A percentile compares a stretch with the other conserved stretches of the same genome.
Evolutionary conservation across 345 rosid species (phyloP).

Genomic region (Camelina hispida): DNA sequence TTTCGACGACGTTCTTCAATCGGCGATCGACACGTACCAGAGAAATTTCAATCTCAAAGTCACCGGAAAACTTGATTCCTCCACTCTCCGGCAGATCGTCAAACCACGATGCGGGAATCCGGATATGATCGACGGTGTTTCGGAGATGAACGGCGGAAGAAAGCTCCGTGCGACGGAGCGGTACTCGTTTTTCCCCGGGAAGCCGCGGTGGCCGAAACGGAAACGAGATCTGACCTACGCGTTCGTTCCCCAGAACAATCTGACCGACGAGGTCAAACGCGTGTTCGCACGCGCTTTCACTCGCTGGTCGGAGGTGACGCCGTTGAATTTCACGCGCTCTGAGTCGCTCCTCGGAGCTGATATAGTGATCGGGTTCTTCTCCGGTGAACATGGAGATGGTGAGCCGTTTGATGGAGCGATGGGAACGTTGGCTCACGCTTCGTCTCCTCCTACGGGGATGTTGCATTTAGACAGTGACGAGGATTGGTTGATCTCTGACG

Average conservation of each 20-base stretch:
- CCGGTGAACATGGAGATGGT: constrained; percentile 92
- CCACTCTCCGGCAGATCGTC: constrained; percentile 55
- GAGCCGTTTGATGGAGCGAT: constrained; percentile 87
- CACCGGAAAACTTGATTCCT: constrained; percentile 69
- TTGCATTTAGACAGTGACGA: constrained; percentile 77
- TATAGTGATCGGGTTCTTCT: constrained; percentile 67
- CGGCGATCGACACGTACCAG: constrained; percentile 69
- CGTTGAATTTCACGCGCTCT: constrained; percentile 64
- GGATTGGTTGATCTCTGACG: constrained; percentile 61
- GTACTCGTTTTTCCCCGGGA: constrained; percentile 72
- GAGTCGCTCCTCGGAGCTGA: constrained; percentile 48
- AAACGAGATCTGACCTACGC: constrained; percentile 62
- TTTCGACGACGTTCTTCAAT: constrained; percentile 58
- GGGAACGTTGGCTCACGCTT: constrained; percentile 92
- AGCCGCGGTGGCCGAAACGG: constrained; percentile 66
- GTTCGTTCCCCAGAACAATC: constrained; percentile 53
- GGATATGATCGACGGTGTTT: constrained; percentile 67
- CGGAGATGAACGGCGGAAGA: constrained; percentile 68
- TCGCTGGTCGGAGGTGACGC: constrained; percentile 73
- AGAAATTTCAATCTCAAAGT: constrained; percentile 63
- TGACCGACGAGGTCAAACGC: constrained; percentile 53
- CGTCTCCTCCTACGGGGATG: constrained; percentile 77
- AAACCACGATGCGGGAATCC: constrained; percentile 79
- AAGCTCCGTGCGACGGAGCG: constrained; percentile 52
- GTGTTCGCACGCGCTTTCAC: constrained; percentile 73